Evolutionary conservation across 23 red algal species (phyloP).

Genomic region (Gracilaria gracilis): DNA sequence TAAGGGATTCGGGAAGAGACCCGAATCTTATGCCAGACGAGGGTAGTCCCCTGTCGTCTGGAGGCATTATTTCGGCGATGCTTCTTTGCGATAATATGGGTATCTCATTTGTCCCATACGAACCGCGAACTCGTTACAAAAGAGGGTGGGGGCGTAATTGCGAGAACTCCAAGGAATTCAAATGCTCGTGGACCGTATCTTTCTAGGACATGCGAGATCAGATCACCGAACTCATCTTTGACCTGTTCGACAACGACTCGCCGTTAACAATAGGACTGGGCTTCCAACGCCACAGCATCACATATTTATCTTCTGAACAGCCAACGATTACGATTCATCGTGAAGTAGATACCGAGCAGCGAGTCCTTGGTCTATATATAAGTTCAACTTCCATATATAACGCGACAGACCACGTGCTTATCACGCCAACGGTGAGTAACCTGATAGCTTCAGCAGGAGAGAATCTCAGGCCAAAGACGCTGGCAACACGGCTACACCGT

Average conservation of each 20-base stretch:
- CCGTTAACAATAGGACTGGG: slow-evolving; percentile 25
- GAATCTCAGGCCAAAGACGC: not conserved
- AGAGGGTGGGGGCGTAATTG: slow-evolving; percentile 9
- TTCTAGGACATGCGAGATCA: not conserved
- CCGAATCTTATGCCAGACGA: too few species aligned
- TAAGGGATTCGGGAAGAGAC: too few species aligned
- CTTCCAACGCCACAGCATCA: slow-evolving; percentile 6
- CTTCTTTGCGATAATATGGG: not conserved
- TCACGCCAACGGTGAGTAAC: not conserved
- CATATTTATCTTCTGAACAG: not conserved
- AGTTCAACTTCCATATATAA: not conserved
- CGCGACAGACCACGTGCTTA: not conserved
- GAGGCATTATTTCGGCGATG: not conserved
- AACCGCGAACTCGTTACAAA: not conserved
- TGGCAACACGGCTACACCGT: slow-evolving; percentile 8
- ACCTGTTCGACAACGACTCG: slow-evolving; percentile 14
- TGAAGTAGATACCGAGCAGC: not conserved
- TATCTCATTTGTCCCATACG: not conserved
- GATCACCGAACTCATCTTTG: not conserved
- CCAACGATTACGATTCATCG: slow-evolving; percentile 8
- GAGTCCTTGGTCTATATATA: not conserved
- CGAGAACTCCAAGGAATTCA: not conserved
- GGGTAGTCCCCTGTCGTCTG: too few species aligned
- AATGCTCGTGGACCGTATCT: slow-evolving; percentile 23
- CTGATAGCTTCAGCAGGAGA: not conserved